Conservation (phyloP, 768 basidiomycete genomes). For the Trichaptum fuscoviolaceum region DNA sequence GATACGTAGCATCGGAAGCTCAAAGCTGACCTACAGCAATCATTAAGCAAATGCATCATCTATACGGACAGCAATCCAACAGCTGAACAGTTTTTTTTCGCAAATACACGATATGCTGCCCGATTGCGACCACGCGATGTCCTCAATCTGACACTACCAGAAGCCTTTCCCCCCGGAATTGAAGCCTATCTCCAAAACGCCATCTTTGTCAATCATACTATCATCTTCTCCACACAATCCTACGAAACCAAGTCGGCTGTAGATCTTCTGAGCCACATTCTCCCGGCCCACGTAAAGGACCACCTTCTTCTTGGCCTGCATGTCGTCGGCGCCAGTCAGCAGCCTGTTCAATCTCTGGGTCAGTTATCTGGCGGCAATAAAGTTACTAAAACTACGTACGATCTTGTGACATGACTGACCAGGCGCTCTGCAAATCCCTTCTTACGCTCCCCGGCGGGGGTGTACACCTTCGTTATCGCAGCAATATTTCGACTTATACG, state of each 20-base stretch:
- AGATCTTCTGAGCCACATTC: conserved; percentile 47
- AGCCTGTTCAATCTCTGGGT: conserved; percentile 27
- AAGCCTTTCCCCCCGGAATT: conserved; percentile 42
- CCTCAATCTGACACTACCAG: conserved; percentile 31
- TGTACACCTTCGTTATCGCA: conserved; percentile 57
- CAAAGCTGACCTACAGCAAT: too few relatives aligned
- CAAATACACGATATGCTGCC: too few relatives aligned
- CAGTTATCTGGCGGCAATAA: not conserved
- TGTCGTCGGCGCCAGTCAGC: conserved; percentile 29
- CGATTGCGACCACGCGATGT: not conserved
- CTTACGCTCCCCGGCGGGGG: conserved; percentile 38
- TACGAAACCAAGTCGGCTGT: conserved; percentile 48
- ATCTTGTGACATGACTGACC: conserved; percentile 41
- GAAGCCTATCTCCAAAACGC: conserved; percentile 52
- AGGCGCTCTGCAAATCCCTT: conserved; percentile 47
- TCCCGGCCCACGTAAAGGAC: conserved; percentile 51
- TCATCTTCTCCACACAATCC: conserved; percentile 35
- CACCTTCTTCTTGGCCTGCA: conserved; percentile 34
- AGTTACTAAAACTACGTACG: conserved; percentile 25
- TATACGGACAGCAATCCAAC: not conserved
- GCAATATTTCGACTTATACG: conserved; percentile 44
- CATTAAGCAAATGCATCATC: too few relatives aligned
- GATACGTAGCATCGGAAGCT: not conserved
- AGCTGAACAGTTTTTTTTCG: not conserved
- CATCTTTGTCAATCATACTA: conserved; percentile 36